These are phyloP conservation scores for Teratosphaeria destructans DNA, from an alignment of 2,329 filamentous ascomycete species.

Conservation along the genomic window DNA sequence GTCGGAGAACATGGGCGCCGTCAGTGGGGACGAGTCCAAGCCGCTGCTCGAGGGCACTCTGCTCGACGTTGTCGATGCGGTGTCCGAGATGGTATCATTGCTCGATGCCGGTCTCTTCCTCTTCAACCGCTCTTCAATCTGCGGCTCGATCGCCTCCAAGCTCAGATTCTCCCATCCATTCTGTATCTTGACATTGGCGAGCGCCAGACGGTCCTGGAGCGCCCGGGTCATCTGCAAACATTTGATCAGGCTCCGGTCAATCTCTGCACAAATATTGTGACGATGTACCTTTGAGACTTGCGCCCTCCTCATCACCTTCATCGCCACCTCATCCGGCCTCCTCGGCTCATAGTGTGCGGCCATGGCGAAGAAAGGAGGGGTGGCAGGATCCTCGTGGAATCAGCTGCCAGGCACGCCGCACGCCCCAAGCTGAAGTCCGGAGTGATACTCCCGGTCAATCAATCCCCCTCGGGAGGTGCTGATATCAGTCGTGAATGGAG, in stretches of 20 bases:
- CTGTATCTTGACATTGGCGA: constrained; percentile 95
- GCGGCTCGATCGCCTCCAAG: constrained; percentile 75
- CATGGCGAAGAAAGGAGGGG: constrained; percentile 13
- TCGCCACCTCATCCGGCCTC: constrained; percentile 26
- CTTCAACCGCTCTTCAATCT: constrained; percentile 67
- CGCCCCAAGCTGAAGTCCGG: neutral
- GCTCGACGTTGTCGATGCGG: constrained; percentile 74
- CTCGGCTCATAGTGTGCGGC: constrained; percentile 17
- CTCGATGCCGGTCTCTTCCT: constrained; percentile 55
- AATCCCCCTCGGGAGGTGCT: neutral
- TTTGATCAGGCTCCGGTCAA: constrained; percentile 12
- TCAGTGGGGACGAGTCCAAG: constrained; percentile 77
- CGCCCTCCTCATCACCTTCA: constrained; percentile 27
- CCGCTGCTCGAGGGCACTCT: constrained; percentile 56
- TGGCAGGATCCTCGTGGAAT: neutral
- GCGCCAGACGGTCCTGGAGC: constrained; percentile 83
- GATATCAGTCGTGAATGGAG: neutral
- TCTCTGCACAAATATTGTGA: neutral
- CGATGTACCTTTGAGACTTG: constrained; percentile 28
- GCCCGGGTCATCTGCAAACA: constrained; percentile 71
- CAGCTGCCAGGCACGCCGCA: neutral
- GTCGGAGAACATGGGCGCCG: constrained; percentile 75
- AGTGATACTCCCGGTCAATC: neutral
- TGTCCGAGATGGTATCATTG: constrained; percentile 73
- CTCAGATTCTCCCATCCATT: constrained; percentile 89